These are phyloP conservation scores for Juglanconis juglandina DNA, from an alignment of 2,329 filamentous ascomycete genomes.

Conservation along the genomic window DNA sequence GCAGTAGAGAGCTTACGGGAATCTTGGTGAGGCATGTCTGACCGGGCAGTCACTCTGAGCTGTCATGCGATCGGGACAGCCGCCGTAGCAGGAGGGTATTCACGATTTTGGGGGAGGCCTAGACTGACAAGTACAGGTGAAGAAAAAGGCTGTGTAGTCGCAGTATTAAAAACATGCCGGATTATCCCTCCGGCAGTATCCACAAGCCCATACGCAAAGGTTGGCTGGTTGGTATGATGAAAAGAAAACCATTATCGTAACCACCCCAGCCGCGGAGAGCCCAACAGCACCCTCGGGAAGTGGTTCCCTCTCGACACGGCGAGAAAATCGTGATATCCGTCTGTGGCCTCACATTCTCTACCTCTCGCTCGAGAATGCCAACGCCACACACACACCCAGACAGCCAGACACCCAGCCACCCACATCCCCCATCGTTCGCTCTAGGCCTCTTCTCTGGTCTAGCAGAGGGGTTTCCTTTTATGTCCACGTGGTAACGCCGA, in stretches of 20 bases:
- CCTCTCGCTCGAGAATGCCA: not conserved
- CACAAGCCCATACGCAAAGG: constrained; percentile 18
- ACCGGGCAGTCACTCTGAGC: not conserved
- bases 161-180: constrained; percentile 20
- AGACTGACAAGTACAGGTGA: constrained; percentile 18
- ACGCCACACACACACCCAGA: not conserved
- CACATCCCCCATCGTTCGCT: not conserved
- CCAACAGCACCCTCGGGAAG: not conserved
- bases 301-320: constrained; percentile 2
- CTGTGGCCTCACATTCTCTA: not conserved
- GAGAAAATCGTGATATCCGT: constrained; percentile 9
- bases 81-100: constrained; percentile 15
- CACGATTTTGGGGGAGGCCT: constrained; percentile 17
- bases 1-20: not conserved
- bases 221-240: constrained; percentile 17
- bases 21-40: not conserved
- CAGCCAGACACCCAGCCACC: too few species aligned
- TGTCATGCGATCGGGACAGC: not conserved
- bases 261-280: constrained; percentile 6
- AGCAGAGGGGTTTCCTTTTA: constrained; percentile 14
- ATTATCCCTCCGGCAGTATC: constrained; percentile 19
- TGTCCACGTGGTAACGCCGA: constrained; percentile 18
- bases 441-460: constrained; percentile 9
- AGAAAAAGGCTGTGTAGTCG: constrained; percentile 16
- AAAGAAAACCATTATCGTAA: constrained; percentile 26